These are phyloP conservation scores for Bretschneidera sinensis DNA, from an alignment of 345 rosid species.

Conservation along the genomic window DNA sequence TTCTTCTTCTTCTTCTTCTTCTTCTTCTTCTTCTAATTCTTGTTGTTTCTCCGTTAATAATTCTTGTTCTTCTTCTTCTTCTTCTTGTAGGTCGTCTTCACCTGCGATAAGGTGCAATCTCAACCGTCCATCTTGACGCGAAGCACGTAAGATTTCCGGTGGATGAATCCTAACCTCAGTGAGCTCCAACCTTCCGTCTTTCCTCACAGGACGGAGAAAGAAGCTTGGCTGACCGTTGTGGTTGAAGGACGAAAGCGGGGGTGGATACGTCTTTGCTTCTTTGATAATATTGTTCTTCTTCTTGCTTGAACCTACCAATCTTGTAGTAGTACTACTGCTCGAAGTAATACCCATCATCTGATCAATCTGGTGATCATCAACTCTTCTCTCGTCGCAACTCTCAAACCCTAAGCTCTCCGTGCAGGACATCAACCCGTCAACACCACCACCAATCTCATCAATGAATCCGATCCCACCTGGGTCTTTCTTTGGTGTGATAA, in stretches of 20 bases:
- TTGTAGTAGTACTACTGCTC: no score
- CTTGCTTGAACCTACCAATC: no score
- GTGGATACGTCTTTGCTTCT: slow-evolving; percentile 50
- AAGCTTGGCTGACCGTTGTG: slow-evolving; percentile 52
- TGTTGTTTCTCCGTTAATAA: slow-evolving; percentile 13
- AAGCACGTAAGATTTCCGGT: slow-evolving; percentile 51
- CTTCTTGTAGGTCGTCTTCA: slow-evolving; percentile 6
- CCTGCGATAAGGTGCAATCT: slow-evolving; percentile 46
- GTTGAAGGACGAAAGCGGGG: slow-evolving; percentile 58
- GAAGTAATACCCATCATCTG: slow-evolving; percentile 17
- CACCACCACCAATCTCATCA: slow-evolving; percentile 44
- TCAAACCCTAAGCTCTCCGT: slow-evolving; percentile 89
- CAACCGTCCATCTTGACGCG: slow-evolving; percentile 58
- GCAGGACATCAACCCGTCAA: slow-evolving; percentile 60
- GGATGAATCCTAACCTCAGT: slow-evolving; percentile 53
- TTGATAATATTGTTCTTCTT: background rate
- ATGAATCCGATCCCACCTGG: slow-evolving; percentile 34
- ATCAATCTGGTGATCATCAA: slow-evolving; percentile 21
- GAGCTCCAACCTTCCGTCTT: slow-evolving; percentile 65
- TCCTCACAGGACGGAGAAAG: slow-evolving; percentile 57
- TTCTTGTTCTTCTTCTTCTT: slow-evolving; percentile 21
- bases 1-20: slow-evolving; percentile 15
- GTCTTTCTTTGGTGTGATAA: slow-evolving; percentile 20
- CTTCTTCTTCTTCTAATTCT: slow-evolving; percentile 1
- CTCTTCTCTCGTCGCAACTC: slow-evolving; percentile 58